Evolutionary conservation across 2,329 filamentous ascomycete species (phyloP).

Genomic region (Teratosphaeria viscida): DNA sequence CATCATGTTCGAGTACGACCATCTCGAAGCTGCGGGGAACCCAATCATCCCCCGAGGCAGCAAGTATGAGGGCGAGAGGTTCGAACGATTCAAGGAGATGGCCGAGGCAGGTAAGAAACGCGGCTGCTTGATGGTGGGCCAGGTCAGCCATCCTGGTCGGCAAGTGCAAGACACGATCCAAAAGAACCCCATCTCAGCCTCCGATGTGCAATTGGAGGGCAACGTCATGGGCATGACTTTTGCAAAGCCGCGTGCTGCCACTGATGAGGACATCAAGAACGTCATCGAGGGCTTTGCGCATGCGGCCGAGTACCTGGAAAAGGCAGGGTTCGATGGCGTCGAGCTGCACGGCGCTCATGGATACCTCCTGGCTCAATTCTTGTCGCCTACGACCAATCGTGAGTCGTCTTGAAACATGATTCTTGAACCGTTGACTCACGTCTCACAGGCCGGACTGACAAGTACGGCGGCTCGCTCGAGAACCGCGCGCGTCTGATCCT

Average conservation of each 20-base stretch:
- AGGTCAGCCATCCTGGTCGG: constrained; percentile 54
- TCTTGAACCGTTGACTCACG: neutral
- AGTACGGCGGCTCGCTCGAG: constrained; percentile 34
- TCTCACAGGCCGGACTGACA: constrained; percentile 26
- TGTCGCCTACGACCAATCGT: constrained; percentile 32
- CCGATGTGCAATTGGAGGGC: constrained; percentile 37
- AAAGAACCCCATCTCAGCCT: constrained; percentile 41
- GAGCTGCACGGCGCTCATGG: constrained; percentile 35
- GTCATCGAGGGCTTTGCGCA: constrained; percentile 54
- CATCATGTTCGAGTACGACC: constrained; percentile 51
- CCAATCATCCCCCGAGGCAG: constrained; percentile 47
- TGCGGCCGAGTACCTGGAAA: constrained; percentile 50
- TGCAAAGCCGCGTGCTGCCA: constrained; percentile 44
- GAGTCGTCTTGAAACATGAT: neutral
- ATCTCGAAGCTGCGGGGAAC: constrained; percentile 48
- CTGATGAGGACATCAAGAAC: constrained; percentile 43
- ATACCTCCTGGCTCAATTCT: constrained; percentile 38
- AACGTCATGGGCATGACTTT: constrained; percentile 40
- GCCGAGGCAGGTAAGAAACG: constrained; percentile 46
- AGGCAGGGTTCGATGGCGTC: constrained; percentile 49
- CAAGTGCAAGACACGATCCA: constrained; percentile 41
- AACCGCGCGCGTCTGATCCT: constrained; percentile 33
- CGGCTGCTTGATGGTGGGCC: constrained; percentile 48
- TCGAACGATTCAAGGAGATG: constrained; percentile 48
- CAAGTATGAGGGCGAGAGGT: constrained; percentile 45